Conservation (phyloP, 805 yeast genomes). For the Candida patagonica region DNA sequence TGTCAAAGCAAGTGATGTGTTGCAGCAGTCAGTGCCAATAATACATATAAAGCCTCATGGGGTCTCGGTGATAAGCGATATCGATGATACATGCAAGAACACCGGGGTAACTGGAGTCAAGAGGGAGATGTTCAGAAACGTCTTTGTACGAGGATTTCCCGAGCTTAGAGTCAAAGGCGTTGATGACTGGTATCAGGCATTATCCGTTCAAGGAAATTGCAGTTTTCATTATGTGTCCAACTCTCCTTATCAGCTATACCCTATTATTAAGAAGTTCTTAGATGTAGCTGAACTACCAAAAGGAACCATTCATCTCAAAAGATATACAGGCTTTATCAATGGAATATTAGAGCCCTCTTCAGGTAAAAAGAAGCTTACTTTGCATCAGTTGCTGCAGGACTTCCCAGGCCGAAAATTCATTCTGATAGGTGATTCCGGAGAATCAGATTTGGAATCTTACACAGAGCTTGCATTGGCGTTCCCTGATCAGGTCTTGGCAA, state of each 20-base stretch:
- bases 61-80: conserved; percentile 73
- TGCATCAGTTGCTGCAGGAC: conserved; percentile 55
- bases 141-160: conserved; percentile 55
- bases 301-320: conserved; percentile 82
- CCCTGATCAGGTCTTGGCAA: conserved; percentile 61
- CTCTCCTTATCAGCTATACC: conserved; percentile 84
- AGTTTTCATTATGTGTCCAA: conserved; percentile 92
- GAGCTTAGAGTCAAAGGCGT: conserved; percentile 72
- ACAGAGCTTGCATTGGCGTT: conserved; percentile 50
- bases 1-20: conserved; percentile 1
- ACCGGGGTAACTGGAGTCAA: conserved; percentile 90
- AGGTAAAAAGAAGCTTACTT: conserved; percentile 62
- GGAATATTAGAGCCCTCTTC: conserved; percentile 82
- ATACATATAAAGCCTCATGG: conserved; percentile 31
- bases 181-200: conserved; percentile 56
- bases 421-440: conserved; percentile 92
- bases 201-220: conserved; percentile 38
- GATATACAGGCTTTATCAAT: conserved; percentile 70
- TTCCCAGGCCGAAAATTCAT: conserved; percentile 73
- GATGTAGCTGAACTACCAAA: conserved; percentile 49
- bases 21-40: not conserved
- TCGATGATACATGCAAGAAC: conserved; percentile 86
- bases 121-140: conserved; percentile 69
- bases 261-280: conserved; percentile 50
- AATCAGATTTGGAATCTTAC: conserved; percentile 89